Evolutionary conservation across 2,329 filamentous ascomycete genomes (phyloP).

Genomic region (Sphaerulina populicola): DNA sequence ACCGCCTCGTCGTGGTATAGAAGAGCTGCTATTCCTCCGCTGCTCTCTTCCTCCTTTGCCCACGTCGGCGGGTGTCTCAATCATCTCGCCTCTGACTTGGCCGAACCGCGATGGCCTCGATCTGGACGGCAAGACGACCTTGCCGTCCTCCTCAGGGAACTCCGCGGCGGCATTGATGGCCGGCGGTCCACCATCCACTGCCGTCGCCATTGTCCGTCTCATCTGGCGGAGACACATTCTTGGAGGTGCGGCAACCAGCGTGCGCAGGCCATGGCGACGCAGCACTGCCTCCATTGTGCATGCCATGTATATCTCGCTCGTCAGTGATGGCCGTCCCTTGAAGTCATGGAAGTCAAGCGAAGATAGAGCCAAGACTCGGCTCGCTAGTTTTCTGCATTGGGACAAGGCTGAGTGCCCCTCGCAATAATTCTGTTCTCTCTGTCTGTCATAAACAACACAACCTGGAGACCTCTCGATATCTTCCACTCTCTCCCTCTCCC

Average conservation of each 20-base stretch:
- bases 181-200: slow-evolving; percentile 14
- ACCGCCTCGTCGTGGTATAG: slow-evolving; percentile 3
- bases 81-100: slow-evolving; percentile 14
- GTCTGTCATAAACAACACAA: slow-evolving; percentile 1
- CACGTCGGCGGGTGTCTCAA: slow-evolving; percentile 8
- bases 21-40: neutral
- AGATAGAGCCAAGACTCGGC: neutral
- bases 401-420: slow-evolving; percentile 5
- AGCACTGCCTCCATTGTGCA: slow-evolving; percentile 27
- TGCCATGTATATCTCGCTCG: no score
- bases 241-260: slow-evolving; percentile 25
- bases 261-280: slow-evolving; percentile 27
- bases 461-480: neutral
- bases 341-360: no score
- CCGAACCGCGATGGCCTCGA: slow-evolving; percentile 1
- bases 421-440: neutral
- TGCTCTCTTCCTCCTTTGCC: neutral
- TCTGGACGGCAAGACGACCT: slow-evolving; percentile 7
- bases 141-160: slow-evolving; percentile 5
- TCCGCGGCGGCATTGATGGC: slow-evolving; percentile 24
- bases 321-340: no score
- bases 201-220: slow-evolving; percentile 26
- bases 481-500: neutral
- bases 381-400: neutral
- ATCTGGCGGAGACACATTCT: slow-evolving; percentile 21